Percentiles rank a stretch among this genome's conserved stretches.
Evolutionary conservation across 805 yeast species (phyloP).

Genomic region (Wickerhamiella spandovensis): DNA sequence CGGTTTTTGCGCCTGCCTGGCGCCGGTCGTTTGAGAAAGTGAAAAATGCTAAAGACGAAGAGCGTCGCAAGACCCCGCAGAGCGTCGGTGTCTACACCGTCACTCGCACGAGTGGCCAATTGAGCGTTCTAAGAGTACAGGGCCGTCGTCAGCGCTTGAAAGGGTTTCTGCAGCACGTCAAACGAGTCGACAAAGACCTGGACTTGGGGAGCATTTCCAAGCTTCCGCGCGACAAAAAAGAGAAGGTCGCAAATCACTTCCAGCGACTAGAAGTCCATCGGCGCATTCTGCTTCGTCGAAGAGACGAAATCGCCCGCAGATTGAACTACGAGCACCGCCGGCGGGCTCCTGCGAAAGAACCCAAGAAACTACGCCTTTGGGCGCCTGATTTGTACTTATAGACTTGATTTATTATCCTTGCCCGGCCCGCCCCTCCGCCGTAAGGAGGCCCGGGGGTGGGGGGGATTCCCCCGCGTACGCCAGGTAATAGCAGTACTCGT

Average conservation of each 20-base stretch:
- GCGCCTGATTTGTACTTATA: background rate
- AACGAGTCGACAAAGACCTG: constrained; percentile 3
- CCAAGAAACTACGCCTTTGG: background rate
- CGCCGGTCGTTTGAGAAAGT: background rate
- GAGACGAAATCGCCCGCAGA: constrained; percentile 6
- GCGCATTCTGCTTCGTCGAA: constrained; percentile 11
- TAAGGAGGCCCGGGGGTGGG: too few relatives aligned
- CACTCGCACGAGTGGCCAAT: constrained; percentile 9
- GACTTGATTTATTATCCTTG: too few relatives aligned
- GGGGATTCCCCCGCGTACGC: too few relatives aligned
- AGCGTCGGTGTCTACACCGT: constrained; percentile 9
- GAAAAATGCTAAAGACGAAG: background rate
- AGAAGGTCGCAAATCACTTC: background rate
- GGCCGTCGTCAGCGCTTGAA: constrained; percentile 8
- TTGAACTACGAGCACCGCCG: constrained; percentile 8
- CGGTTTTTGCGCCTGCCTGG: constrained; percentile 14
- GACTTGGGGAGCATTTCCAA: constrained; percentile 2
- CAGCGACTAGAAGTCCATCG: constrained; percentile 12
- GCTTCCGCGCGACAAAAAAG: background rate
- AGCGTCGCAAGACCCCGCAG: constrained; percentile 8
- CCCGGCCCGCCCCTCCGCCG: too few relatives aligned
- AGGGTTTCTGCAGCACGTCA: constrained; percentile 11
- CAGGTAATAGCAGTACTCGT: too few relatives aligned
- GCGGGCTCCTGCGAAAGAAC: background rate
- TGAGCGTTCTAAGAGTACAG: constrained; percentile 12